Percentiles rank a stretch among this genome's conserved stretches.
Conservation (phyloP, 768 basidiomycete species). For the Pilatotrama ljubarskyi region DNA sequence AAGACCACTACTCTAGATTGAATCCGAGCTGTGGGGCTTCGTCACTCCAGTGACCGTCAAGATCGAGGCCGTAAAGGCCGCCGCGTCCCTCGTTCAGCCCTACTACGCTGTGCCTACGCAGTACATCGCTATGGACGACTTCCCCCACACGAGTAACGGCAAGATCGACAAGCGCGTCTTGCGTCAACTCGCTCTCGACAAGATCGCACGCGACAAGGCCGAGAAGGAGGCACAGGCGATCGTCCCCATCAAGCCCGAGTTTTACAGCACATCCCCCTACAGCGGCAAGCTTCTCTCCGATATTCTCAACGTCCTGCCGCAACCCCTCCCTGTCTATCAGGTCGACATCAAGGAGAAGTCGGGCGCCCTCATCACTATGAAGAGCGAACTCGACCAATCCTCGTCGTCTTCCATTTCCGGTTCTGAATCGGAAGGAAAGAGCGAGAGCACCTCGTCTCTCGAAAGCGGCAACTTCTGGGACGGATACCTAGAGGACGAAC, state of each 20-base stretch:
- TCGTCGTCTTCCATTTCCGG: slow-evolving; percentile 25
- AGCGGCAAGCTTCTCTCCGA: slow-evolving; percentile 21
- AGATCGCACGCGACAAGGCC: slow-evolving; percentile 1
- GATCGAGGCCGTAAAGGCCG: slow-evolving; percentile 41
- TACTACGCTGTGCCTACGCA: slow-evolving; percentile 60
- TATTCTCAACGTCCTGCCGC: slow-evolving; percentile 22
- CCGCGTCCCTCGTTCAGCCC: slow-evolving; percentile 53
- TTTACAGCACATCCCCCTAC: slow-evolving; percentile 26
- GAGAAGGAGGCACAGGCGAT: slow-evolving; percentile 6
- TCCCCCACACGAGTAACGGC: slow-evolving; percentile 49
- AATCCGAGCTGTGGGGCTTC: slow-evolving; percentile 57
- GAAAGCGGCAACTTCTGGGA: slow-evolving; percentile 43
- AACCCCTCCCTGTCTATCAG: slow-evolving; percentile 32
- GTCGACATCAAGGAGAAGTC: slow-evolving; percentile 35
- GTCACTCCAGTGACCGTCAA: slow-evolving; percentile 42
- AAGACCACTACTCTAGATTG: slow-evolving; percentile 30
- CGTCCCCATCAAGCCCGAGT: slow-evolving; percentile 17
- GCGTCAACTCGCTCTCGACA: slow-evolving; percentile 32
- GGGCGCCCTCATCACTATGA: slow-evolving; percentile 3
- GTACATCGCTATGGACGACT: slow-evolving; percentile 43
- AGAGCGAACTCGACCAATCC: background rate
- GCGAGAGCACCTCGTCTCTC: slow-evolving; percentile 25
- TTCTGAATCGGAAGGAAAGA: slow-evolving; percentile 28
- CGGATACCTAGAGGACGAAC: slow-evolving; percentile 49
- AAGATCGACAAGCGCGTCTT: slow-evolving; percentile 53